Percentiles rank a stretch among this genome's conserved stretches.
These are phyloP conservation scores for Strobilomyces dryophilus DNA, from an alignment of 768 basidiomycete genomes.

Conservation along the genomic window DNA sequence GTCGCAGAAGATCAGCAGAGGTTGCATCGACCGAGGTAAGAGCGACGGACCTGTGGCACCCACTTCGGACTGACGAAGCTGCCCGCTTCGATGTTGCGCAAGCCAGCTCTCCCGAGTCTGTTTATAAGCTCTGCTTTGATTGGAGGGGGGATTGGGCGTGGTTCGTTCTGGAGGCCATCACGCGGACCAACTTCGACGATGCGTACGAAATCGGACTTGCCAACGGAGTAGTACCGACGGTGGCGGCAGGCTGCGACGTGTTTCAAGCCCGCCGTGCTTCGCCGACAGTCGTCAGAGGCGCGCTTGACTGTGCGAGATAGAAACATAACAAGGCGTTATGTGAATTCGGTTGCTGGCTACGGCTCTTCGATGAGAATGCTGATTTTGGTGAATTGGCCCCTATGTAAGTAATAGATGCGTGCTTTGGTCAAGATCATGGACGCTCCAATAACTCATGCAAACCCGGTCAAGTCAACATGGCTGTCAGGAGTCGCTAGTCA, in stretches of 20 bases:
- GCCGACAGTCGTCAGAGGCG: background rate
- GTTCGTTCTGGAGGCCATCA: slow-evolving; percentile 91
- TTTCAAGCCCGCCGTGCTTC: background rate
- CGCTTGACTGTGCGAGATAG: slow-evolving; percentile 4
- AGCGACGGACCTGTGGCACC: slow-evolving; percentile 70
- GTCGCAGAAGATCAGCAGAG: background rate
- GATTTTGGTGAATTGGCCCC: slow-evolving; percentile 6
- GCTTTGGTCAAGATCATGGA: too few relatives aligned
- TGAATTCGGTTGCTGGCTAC: too few relatives aligned
- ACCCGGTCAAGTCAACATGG: too few relatives aligned
- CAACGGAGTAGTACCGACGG: slow-evolving; percentile 2
- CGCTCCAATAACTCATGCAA: background rate
- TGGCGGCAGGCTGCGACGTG: background rate
- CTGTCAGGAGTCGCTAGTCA: too few relatives aligned
- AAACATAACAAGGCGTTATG: slow-evolving; percentile 5
- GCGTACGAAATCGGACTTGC: slow-evolving; percentile 23
- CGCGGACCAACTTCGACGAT: slow-evolving; percentile 91
- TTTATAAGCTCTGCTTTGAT: slow-evolving; percentile 80
- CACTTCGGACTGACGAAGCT: slow-evolving; percentile 93
- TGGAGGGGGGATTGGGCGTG: slow-evolving; percentile 61
- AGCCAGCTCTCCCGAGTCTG: slow-evolving; percentile 63
- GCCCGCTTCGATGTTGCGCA: slow-evolving; percentile 72
- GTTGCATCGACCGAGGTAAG: background rate
- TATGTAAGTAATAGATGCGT: background rate
- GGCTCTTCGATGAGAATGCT: background rate